These are phyloP conservation scores for Sclerotinia minor DNA, from an alignment of 2,329 filamentous ascomycete genomes.

Conservation along the genomic window DNA sequence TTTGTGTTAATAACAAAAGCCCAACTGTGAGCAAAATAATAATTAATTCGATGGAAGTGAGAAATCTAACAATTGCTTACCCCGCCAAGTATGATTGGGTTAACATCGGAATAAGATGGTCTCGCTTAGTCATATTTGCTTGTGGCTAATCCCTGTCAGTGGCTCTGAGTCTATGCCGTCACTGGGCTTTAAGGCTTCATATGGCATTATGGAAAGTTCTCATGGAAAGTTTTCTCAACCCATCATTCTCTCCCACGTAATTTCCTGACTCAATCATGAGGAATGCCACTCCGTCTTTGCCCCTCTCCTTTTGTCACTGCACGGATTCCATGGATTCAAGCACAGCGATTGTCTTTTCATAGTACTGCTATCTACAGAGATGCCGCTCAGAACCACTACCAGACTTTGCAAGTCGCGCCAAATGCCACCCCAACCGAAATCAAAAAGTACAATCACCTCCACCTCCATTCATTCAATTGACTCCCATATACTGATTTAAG, in stretches of 20 bases:
- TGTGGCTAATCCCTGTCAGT: neutral
- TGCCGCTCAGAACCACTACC: slow-evolving; percentile 67
- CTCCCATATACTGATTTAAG: slow-evolving; percentile 14
- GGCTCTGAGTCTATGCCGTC: slow-evolving; percentile 7
- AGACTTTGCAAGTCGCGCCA: slow-evolving; percentile 70
- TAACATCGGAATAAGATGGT: neutral
- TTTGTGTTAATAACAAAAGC: slow-evolving; percentile 5
- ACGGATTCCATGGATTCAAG: slow-evolving; percentile 26
- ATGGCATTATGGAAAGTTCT: neutral
- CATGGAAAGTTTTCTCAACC: slow-evolving; percentile 2
- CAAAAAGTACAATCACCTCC: slow-evolving; percentile 63
- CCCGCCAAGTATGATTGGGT: neutral
- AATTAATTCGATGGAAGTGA: neutral
- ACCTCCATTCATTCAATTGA: neutral
- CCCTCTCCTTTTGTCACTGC: slow-evolving; percentile 26
- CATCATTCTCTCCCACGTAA: slow-evolving; percentile 4
- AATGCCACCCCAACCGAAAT: slow-evolving; percentile 74
- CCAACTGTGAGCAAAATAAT: neutral
- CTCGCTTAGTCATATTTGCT: neutral
- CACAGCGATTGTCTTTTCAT: slow-evolving; percentile 50
- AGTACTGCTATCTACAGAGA: slow-evolving; percentile 43
- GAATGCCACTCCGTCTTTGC: slow-evolving; percentile 57
- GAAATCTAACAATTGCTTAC: slow-evolving; percentile 17
- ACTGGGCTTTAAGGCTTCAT: neutral
- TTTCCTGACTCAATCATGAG: slow-evolving; percentile 36